Conservation (phyloP, 352 stramenopile genomes). For the Globisporangium carolinianum region DNA sequence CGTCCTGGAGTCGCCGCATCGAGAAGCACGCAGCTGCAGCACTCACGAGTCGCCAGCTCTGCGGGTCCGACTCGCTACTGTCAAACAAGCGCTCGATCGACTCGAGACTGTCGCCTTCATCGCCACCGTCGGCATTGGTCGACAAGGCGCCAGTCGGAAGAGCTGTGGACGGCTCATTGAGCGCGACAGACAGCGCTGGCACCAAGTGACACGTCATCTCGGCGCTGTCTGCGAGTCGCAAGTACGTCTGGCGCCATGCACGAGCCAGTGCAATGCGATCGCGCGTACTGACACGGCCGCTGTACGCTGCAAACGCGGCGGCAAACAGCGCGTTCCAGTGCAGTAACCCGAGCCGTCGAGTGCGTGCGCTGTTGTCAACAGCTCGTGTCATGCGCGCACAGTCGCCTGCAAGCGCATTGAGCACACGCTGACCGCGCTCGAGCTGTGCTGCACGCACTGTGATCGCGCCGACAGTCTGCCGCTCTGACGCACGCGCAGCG, state of each 20-base stretch:
- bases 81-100: slow-evolving; percentile 4
- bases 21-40: slow-evolving; percentile 33
- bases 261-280: slow-evolving; percentile 16
- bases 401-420: slow-evolving; percentile 35
- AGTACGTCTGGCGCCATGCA: slow-evolving; percentile 11
- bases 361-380: slow-evolving; percentile 10
- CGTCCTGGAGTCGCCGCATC: slow-evolving; percentile 31
- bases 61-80: not conserved
- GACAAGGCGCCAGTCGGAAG: too few species aligned
- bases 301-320: slow-evolving; percentile 35
- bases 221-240: not conserved
- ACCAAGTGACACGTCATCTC: slow-evolving; percentile 12
- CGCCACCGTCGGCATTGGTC: not conserved
- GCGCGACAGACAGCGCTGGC: slow-evolving; percentile 16
- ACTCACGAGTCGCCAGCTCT: slow-evolving; percentile 22
- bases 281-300: slow-evolving; percentile 8
- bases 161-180: slow-evolving; percentile 7
- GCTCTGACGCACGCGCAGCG: slow-evolving; percentile 17
- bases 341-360: slow-evolving; percentile 19
- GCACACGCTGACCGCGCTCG: slow-evolving; percentile 21
- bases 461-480: slow-evolving; percentile 28
- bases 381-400: slow-evolving; percentile 15
- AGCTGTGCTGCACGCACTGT: slow-evolving; percentile 19
- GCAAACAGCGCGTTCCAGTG: slow-evolving; percentile 53
- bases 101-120: not conserved